phyloP scores from a whole-genome alignment of 2,329 filamentous ascomycete species.

The Pestalotiopsis sp. region DNA sequence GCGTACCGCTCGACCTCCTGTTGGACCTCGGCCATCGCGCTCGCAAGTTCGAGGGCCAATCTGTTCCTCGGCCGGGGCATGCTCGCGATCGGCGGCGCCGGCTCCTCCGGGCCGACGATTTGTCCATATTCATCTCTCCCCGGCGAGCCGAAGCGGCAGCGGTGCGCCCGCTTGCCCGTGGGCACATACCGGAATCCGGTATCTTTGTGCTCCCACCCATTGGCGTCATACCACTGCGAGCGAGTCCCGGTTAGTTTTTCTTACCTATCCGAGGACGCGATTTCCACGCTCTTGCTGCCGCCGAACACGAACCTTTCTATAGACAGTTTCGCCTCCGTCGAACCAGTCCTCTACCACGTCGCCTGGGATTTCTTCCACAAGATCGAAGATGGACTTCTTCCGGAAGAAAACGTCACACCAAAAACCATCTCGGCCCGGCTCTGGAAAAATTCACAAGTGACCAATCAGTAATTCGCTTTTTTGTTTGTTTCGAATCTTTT shows the following conservation, averaged over 20 bases:
- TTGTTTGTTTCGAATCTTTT: too few species aligned
- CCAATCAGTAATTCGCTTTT: background rate
- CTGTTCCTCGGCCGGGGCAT: too few species aligned
- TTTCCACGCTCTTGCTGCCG: background rate
- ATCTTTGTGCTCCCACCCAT: background rate
- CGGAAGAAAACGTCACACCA: background rate
- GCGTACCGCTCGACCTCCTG: too few species aligned
- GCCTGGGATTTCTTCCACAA: background rate
- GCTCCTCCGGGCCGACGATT: too few species aligned
- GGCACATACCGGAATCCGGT: background rate
- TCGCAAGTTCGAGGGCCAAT: too few species aligned
- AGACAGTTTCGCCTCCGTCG: background rate
- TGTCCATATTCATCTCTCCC: too few species aligned
- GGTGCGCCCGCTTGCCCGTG: too few species aligned
- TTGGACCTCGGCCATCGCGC: too few species aligned
- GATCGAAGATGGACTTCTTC: background rate
- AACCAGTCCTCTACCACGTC: background rate
- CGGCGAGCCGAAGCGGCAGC: too few species aligned
- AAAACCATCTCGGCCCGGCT: background rate
- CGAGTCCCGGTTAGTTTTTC: background rate
- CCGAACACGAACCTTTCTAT: background rate
- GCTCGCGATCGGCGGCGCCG: too few species aligned
- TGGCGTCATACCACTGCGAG: background rate
- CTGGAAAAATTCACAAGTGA: background rate
- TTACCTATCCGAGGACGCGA: background rate